These are phyloP conservation scores for Fusarium succisae DNA, from an alignment of 2,329 filamentous ascomycete species.

Conservation along the genomic window DNA sequence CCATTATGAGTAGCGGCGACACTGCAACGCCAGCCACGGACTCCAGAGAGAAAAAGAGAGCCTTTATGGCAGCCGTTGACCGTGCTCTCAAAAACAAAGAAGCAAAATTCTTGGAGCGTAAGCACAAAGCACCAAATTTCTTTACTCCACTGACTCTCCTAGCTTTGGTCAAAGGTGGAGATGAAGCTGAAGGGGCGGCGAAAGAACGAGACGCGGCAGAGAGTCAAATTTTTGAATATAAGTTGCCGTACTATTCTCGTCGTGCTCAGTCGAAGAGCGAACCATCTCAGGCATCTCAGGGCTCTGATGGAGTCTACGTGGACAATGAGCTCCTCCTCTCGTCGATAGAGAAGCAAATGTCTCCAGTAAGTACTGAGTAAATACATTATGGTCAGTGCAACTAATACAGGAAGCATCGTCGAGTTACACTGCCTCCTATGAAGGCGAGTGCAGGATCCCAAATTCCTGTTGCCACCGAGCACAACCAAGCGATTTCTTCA, in stretches of 20 bases:
- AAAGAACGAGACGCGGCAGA: slow-evolving; percentile 27
- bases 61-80: slow-evolving; percentile 35
- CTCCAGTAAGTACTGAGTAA: slow-evolving; percentile 6
- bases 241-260: slow-evolving; percentile 53
- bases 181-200: slow-evolving; percentile 31
- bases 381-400: background rate
- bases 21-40: background rate
- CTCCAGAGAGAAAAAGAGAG: slow-evolving; percentile 23
- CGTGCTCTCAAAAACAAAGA: slow-evolving; percentile 29
- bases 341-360: slow-evolving; percentile 11
- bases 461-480: slow-evolving; percentile 39
- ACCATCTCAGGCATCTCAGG: slow-evolving; percentile 45
- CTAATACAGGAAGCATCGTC: slow-evolving; percentile 35
- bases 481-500: slow-evolving; percentile 9
- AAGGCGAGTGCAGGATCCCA: slow-evolving; percentile 31
- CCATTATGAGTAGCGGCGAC: background rate
- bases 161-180: slow-evolving; percentile 33
- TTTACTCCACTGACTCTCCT: slow-evolving; percentile 15
- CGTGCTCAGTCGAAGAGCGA: slow-evolving; percentile 60
- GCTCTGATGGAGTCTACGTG: slow-evolving; percentile 28
- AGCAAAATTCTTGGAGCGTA: slow-evolving; percentile 18
- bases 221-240: slow-evolving; percentile 37
- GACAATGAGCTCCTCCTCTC: background rate
- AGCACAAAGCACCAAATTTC: background rate
- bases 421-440: slow-evolving; percentile 41